Evolutionary conservation across 768 basidiomycete genomes (phyloP).

Genomic region (Pulveroboletus sp.): DNA sequence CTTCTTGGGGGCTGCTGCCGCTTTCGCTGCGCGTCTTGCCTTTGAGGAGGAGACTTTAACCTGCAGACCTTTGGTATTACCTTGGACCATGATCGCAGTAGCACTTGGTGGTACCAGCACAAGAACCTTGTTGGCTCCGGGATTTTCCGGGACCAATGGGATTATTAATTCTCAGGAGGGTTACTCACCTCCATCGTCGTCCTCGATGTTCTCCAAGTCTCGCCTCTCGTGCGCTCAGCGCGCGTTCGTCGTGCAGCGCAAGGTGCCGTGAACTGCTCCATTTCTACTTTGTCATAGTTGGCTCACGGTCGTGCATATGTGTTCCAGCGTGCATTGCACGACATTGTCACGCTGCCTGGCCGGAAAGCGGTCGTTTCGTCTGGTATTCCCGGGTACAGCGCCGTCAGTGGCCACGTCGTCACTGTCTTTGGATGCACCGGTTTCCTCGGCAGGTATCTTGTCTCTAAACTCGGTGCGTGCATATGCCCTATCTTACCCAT

Average conservation of each 20-base stretch:
- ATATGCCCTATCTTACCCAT: neutral
- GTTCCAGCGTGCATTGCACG: constrained; percentile 69
- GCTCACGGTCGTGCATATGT: neutral
- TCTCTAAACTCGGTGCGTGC: constrained; percentile 79
- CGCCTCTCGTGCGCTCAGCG: constrained; percentile 51
- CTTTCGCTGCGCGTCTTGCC: constrained; percentile 57
- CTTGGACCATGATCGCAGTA: constrained; percentile 61
- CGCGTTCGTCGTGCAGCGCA: constrained; percentile 41
- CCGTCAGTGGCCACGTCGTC: constrained; percentile 84
- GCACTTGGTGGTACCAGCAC: neutral
- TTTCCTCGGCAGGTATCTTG: constrained; percentile 91
- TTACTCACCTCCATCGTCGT: constrained; percentile 11
- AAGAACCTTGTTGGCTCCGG: constrained; percentile 10
- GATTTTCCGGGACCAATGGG: constrained; percentile 21
- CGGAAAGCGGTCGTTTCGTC: constrained; percentile 65
- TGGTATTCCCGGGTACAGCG: constrained; percentile 81
- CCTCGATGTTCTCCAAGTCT: constrained; percentile 41
- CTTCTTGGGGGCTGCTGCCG: constrained; percentile 71
- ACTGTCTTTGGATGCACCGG: constrained; percentile 98
- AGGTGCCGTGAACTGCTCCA: constrained; percentile 31
- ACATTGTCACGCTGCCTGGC: constrained; percentile 56
- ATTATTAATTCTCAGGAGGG: neutral
- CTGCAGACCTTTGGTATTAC: constrained; percentile 75
- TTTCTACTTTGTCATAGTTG: neutral
- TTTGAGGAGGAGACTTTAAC: constrained; percentile 43